Percentiles rank a stretch among this genome's conserved stretches.
These are phyloP conservation scores for Candida sakaeoensis DNA, from an alignment of 805 yeast genomes.

Conservation along the genomic window DNA sequence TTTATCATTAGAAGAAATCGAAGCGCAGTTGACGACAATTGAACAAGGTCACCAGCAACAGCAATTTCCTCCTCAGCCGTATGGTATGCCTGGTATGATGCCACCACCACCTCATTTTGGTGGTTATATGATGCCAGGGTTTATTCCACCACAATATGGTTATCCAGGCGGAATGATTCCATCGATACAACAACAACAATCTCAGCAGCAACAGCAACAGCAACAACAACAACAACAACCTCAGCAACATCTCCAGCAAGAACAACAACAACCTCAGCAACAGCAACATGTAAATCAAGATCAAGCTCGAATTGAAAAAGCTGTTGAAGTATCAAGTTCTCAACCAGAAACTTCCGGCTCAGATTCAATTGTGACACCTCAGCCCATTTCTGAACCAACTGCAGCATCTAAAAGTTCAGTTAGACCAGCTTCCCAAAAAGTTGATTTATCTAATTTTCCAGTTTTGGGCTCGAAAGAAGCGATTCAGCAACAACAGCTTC, in stretches of 20 bases:
- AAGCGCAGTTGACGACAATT: constrained; percentile 63
- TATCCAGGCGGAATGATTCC: constrained; percentile 24
- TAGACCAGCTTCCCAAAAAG: constrained; percentile 10
- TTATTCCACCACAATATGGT: constrained; percentile 34
- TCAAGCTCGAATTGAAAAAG: neutral
- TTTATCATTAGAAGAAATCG: constrained; percentile 78
- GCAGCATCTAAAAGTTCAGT: neutral
- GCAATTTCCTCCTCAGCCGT: constrained; percentile 31
- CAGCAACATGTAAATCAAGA: constrained; percentile 3
- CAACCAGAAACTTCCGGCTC: constrained; percentile 2
- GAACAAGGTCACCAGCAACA: constrained; percentile 27
- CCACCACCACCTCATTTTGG: constrained; percentile 30
- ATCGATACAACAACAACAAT: constrained; percentile 16
- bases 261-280: constrained; percentile 10
- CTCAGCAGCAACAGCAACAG: constrained; percentile 12
- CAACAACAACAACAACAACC: constrained; percentile 11
- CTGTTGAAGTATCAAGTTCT: neutral
- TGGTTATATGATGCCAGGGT: constrained; percentile 36
- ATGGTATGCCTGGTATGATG: constrained; percentile 32
- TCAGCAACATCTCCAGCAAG: constrained; percentile 11
- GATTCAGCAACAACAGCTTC: constrained; percentile 13
- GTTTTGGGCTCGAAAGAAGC: constrained; percentile 48
- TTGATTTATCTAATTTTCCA: constrained; percentile 49
- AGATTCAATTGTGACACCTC: neutral
- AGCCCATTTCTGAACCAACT: neutral